Evolutionary conservation across 139 green algal species (phyloP).

Genomic region (Chlorella sp.): DNA sequence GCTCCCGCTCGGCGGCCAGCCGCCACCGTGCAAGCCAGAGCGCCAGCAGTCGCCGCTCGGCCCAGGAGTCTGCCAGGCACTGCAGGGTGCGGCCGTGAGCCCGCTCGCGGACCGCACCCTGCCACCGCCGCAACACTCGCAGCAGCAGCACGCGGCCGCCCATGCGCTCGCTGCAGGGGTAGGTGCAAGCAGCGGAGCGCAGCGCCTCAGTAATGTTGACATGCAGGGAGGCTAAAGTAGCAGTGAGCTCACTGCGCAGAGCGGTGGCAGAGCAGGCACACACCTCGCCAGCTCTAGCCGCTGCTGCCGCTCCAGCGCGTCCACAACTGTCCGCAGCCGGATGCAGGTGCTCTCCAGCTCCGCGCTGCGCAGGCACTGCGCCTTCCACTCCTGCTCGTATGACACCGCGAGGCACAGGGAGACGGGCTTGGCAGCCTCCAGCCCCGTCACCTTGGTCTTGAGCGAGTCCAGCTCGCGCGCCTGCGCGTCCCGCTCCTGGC

Average conservation of each 20-base stretch:
- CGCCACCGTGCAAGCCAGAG: background rate
- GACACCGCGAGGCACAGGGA: conserved; percentile 12
- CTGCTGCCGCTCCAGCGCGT: background rate
- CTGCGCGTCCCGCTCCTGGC: background rate
- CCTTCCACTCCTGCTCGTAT: conserved; percentile 7
- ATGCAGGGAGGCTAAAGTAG: background rate
- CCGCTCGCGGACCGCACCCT: background rate
- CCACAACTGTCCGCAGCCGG: background rate
- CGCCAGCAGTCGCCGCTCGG: background rate
- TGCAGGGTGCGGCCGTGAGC: background rate
- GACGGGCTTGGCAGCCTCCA: conserved; percentile 8
- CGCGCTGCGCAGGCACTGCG: background rate
- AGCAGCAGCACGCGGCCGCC: background rate
- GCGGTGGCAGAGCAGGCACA: conserved; percentile 5
- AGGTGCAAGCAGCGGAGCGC: background rate
- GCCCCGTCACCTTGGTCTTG: background rate
- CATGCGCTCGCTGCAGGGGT: background rate
- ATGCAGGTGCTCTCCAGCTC: background rate
- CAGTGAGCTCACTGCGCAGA: too few relatives aligned
- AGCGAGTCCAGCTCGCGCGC: background rate
- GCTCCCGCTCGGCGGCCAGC: conserved; percentile 2
- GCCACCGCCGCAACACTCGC: background rate
- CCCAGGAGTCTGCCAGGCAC: background rate
- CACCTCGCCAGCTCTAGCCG: background rate
- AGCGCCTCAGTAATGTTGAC: background rate